A percentile compares a stretch with the other conserved stretches of the same genome.
These are phyloP conservation scores for Clohesyomyces aquaticus DNA, from an alignment of 495 filamentous ascomycete genomes.

Conservation along the genomic window DNA sequence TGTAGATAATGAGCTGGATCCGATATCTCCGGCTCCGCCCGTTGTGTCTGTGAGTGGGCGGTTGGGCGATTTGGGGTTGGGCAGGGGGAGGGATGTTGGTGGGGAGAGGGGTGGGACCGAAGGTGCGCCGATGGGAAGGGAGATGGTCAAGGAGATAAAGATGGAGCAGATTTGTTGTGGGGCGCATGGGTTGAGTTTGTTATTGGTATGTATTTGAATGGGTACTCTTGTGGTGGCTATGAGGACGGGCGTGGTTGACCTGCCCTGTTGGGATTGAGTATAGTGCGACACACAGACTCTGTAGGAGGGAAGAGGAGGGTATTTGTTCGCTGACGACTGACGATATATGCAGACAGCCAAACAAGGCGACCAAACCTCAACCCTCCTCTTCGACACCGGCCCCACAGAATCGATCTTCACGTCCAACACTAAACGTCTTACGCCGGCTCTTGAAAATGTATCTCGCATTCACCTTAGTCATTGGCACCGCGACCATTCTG, in stretches of 20 bases:
- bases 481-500: conserved; percentile 68
- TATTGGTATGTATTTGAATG: conserved; percentile 58
- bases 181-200: conserved; percentile 62
- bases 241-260: too few species aligned
- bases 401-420: conserved; percentile 63
- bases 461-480: conserved; percentile 54
- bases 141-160: conserved; percentile 1
- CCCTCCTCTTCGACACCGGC: conserved; percentile 64
- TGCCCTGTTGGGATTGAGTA: too few species aligned
- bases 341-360: conserved; percentile 62
- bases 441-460: conserved; percentile 50
- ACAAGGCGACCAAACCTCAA: conserved; percentile 55
- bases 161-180: conserved; percentile 63
- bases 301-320: too few species aligned
- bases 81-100: conserved; percentile 10
- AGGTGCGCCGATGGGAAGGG: background rate
- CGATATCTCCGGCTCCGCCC: conserved; percentile 55
- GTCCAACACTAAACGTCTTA: conserved; percentile 56
- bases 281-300: too few species aligned
- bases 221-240: too few species aligned
- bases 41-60: conserved; percentile 3
- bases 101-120: conserved; percentile 3
- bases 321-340: too few species aligned
- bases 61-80: background rate
- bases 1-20: conserved; percentile 64